phyloP scores from a whole-genome alignment of 108 stramenopile genomes.

The Nitzschia sp. region DNA sequence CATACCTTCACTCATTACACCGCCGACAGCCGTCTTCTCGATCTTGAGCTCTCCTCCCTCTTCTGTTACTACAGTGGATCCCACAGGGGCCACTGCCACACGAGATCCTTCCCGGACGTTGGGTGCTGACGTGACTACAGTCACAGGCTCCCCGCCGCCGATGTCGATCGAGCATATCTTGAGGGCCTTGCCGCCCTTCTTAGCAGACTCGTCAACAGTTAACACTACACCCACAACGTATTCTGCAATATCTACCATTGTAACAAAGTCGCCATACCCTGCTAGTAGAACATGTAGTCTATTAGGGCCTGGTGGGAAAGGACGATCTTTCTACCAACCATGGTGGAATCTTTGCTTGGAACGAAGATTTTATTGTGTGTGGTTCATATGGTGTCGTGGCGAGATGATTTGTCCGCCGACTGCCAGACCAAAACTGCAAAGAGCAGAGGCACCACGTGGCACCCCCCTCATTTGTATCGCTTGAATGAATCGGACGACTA shows the following conservation, averaged over 20 bases:
- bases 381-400: too few relatives aligned
- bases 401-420: too few relatives aligned
- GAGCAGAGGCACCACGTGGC: too few relatives aligned
- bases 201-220: slow-evolving; percentile 38
- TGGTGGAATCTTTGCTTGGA: too few relatives aligned
- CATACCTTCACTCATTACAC: slow-evolving; percentile 81
- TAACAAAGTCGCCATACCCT: too few relatives aligned
- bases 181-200: slow-evolving; percentile 50
- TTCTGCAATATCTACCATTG: slow-evolving; percentile 61
- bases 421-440: too few relatives aligned
- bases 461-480: too few relatives aligned
- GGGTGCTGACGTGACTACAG: slow-evolving; percentile 75
- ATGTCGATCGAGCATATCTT: slow-evolving; percentile 47
- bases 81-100: slow-evolving; percentile 70
- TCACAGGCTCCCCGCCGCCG: slow-evolving; percentile 45
- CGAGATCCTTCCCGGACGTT: slow-evolving; percentile 82
- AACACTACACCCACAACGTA: slow-evolving; percentile 85
- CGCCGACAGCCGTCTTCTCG: slow-evolving; percentile 81
- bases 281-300: too few relatives aligned
- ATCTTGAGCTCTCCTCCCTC: slow-evolving; percentile 63
- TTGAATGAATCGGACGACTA: too few relatives aligned
- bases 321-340: too few relatives aligned
- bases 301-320: too few relatives aligned
- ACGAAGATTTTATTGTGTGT: too few relatives aligned
- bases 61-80: slow-evolving; percentile 60